phyloP scores from a whole-genome alignment of 2,329 filamentous ascomycete species.

The Sporothrix schenckii region DNA sequence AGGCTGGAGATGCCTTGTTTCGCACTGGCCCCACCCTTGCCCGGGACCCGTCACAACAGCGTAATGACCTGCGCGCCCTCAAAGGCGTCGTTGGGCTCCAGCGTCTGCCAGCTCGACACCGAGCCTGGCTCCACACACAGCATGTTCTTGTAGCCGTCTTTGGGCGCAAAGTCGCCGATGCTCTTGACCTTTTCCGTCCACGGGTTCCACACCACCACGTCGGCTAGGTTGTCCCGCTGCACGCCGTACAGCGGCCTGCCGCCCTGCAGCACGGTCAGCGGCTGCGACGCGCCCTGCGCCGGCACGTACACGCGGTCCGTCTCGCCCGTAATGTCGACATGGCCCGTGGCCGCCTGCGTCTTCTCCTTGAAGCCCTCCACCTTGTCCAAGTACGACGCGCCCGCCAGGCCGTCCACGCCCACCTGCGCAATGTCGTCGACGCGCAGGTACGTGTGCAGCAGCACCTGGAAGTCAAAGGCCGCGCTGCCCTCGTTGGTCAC shows the following conservation, averaged over 20 bases:
- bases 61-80: constrained; percentile 63
- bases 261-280: constrained; percentile 63
- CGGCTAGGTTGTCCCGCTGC: constrained; percentile 78
- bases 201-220: constrained; percentile 96
- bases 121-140: constrained; percentile 90
- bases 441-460: constrained; percentile 88
- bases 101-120: constrained; percentile 77
- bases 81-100: constrained; percentile 76
- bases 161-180: constrained; percentile 85
- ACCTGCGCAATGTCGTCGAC: constrained; percentile 78
- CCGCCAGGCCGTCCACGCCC: constrained; percentile 73
- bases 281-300: constrained; percentile 59
- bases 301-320: constrained; percentile 88
- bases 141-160: constrained; percentile 91
- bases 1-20: background rate
- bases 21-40: background rate
- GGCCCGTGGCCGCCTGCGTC: constrained; percentile 59
- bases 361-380: constrained; percentile 66
- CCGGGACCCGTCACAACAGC: constrained; percentile 35
- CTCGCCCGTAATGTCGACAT: constrained; percentile 73
- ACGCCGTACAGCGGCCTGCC: constrained; percentile 71
- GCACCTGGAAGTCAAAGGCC: constrained; percentile 86
- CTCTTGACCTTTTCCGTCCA: constrained; percentile 82
- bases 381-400: constrained; percentile 82
- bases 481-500: constrained; percentile 83